Percentiles rank a stretch among this genome's conserved stretches.
phyloP scores from a whole-genome alignment of 2,329 filamentous ascomycete species.

The Helminthosporium solani region DNA sequence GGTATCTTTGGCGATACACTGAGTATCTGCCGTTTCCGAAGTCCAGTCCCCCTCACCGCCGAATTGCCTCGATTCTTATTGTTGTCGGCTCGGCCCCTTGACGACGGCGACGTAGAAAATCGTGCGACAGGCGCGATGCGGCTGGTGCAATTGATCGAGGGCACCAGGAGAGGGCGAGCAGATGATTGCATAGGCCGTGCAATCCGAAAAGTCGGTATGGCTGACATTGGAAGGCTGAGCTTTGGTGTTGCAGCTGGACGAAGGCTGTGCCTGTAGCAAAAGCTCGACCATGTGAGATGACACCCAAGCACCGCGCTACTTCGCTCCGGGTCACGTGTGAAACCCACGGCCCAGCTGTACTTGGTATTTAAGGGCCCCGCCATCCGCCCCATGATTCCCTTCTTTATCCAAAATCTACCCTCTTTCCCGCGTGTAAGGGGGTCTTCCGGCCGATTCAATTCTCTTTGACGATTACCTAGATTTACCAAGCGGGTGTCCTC shows the following conservation, averaged over 20 bases:
- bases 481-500: conserved; percentile 36
- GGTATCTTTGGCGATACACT: conserved; percentile 68
- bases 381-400: conserved; percentile 12
- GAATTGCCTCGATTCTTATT: conserved; percentile 82
- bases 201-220: conserved; percentile 29
- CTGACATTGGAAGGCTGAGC: conserved; percentile 32
- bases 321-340: background rate
- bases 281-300: conserved; percentile 7
- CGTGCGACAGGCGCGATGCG: conserved; percentile 47
- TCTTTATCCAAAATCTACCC: conserved; percentile 31
- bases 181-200: conserved; percentile 24
- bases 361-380: conserved; percentile 23
- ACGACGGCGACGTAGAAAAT: conserved; percentile 54
- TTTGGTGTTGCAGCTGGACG: conserved; percentile 14
- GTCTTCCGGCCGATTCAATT: conserved; percentile 36
- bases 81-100: conserved; percentile 62
- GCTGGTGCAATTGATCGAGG: conserved; percentile 26
- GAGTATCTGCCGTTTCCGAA: conserved; percentile 64
- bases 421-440: conserved; percentile 39
- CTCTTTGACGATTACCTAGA: conserved; percentile 39
- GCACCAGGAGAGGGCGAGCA: conserved; percentile 28
- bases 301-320: too few species aligned
- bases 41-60: conserved; percentile 72
- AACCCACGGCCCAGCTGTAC: conserved; percentile 13
- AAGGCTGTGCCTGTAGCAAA: conserved; percentile 20